Evolutionary conservation across 305 asterid genomes (phyloP), one percentile per base, ranked within the genome.

Genomic region (Fraxinus paxiana): DNA sequence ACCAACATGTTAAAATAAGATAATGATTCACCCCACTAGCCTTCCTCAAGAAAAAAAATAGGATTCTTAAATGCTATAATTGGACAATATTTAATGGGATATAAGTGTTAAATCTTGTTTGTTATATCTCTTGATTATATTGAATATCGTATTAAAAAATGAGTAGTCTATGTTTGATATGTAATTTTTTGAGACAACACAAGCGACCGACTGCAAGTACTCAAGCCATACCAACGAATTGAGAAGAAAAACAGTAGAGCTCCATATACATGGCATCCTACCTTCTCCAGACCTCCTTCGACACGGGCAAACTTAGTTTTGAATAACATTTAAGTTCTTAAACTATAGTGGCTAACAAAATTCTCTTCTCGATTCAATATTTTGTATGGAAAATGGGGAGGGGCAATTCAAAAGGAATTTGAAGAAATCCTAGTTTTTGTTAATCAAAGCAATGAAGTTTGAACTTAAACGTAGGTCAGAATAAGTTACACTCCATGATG

Each of bases 1-100:
- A 81, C 77, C 79, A 78, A 74, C 83, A 81, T 70, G 41, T 75
- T 33, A 77, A 5, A 31, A 20, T 20, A 65, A 31, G 63, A 26
- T 77, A 77, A 67, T 76, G 30, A 76, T 51, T 76, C 26, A 73
- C n/a, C 30, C 30, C 79, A 73, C 28, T 18, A 37, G 51, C 41
- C 76, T 30, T 78, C 30, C 75, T 65, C 43, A 41, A 41, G 51
- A 1, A 33, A 30, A 69, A 56, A 26, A 30, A 30, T 67, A 67
- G 74, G 34, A 28, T 67, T 30, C 37, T 30, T 15, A 30, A 69
- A 31, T 15, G 33, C 22, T 30, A 69, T 69, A 30, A 69, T 69
- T 69, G 10, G 10, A 69, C 10, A 69, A 69, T 30, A 69, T 13
- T 69, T 5, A 13, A 69, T 22, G 3, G 13, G 34, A 24, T 22